A percentile compares a stretch with the other conserved stretches of the same genome.
phyloP scores from a whole-genome alignment of 202 grass and related monocot species.

The Cymbopogon flexuosus region DNA sequence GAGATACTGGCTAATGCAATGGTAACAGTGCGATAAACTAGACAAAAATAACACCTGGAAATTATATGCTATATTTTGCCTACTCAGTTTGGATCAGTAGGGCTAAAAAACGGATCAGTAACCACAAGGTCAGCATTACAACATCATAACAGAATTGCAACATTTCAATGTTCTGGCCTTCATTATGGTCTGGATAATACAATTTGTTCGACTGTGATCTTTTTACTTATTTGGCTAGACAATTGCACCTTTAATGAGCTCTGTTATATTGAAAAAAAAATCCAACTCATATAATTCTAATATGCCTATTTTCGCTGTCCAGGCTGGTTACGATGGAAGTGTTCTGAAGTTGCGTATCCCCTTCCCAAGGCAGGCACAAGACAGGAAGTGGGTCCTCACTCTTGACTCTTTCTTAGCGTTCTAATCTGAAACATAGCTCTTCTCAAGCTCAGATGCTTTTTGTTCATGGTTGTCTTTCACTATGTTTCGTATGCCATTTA shows the following conservation, averaged over 20 bases:
- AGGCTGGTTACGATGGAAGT: slow-evolving; percentile 75
- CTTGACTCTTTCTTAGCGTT: neutral
- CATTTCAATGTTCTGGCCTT: neutral
- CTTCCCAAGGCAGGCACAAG: slow-evolving; percentile 72
- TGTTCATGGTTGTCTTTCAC: neutral
- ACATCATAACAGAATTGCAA: neutral
- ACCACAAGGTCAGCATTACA: neutral
- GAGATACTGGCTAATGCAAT: neutral
- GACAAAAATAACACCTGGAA: slow-evolving; percentile 9
- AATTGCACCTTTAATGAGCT: neutral
- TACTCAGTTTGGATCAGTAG: too few relatives aligned
- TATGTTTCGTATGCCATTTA: neutral
- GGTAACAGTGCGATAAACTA: neutral
- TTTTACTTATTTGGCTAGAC: slow-evolving; percentile 1
- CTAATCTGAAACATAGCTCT: neutral
- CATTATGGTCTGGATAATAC: neutral
- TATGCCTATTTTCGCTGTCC: slow-evolving; percentile 15
- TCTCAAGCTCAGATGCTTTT: neutral
- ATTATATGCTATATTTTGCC: neutral
- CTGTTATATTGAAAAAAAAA: neutral
- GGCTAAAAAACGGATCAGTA: neutral
- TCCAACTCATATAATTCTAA: neutral
- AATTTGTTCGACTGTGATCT: neutral
- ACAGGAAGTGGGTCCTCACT: slow-evolving; percentile 61
- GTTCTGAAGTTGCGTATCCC: slow-evolving; percentile 77